phyloP scores from a whole-genome alignment of 352 stramenopile species.

The Globisporangium splendens region DNA sequence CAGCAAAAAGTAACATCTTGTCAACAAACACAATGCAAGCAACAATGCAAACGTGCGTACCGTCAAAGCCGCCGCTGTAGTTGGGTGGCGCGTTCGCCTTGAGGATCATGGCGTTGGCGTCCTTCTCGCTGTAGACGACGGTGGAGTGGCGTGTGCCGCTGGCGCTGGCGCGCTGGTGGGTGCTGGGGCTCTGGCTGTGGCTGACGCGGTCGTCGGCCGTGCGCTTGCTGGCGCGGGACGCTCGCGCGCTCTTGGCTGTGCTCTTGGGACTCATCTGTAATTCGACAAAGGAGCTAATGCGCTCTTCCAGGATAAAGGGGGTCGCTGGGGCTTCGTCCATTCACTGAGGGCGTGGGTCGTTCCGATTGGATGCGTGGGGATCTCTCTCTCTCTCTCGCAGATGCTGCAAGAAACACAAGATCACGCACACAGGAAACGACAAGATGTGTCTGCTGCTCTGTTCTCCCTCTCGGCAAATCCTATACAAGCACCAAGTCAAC shows the following conservation, averaged over 20 bases:
- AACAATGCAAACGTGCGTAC: constrained; percentile 12
- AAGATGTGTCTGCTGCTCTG: no score
- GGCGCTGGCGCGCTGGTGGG: constrained; percentile 25
- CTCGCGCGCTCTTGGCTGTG: constrained; percentile 9
- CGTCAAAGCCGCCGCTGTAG: constrained; percentile 57
- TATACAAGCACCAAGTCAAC: no score
- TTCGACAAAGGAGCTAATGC: constrained; percentile 53
- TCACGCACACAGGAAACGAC: no score
- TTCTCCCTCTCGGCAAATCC: no score
- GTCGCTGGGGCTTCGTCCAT: constrained; percentile 1
- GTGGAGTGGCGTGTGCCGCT: constrained; percentile 11
- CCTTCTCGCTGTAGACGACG: constrained; percentile 40
- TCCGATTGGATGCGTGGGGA: neutral
- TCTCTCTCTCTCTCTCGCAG: no score
- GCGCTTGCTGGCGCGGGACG: constrained; percentile 24
- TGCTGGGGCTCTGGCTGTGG: no score
- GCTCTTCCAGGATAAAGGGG: constrained; percentile 39
- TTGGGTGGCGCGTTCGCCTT: constrained; percentile 61
- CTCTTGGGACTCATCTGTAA: constrained; percentile 10
- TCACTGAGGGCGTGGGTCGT: constrained; percentile 3
- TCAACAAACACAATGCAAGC: neutral
- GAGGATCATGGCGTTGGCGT: constrained; percentile 69
- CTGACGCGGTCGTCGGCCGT: constrained; percentile 6
- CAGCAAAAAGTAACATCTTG: no score
- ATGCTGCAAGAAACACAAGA: no score